A percentile compares a stretch with the other conserved stretches of the same genome.
Conservation (phyloP, 805 yeast species). For the Sungouiella blattae region DNA sequence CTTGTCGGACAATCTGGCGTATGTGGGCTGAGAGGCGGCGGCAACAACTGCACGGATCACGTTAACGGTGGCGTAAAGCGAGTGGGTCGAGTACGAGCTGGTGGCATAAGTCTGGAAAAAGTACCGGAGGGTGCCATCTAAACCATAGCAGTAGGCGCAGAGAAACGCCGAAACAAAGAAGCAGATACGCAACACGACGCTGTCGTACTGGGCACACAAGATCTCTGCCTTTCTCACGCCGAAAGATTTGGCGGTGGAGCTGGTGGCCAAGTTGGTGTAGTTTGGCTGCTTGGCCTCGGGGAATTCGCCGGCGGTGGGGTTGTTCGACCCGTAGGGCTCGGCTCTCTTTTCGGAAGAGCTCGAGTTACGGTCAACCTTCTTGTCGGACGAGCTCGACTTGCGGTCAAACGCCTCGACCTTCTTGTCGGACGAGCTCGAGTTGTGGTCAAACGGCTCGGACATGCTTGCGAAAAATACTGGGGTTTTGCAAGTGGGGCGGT, state of each 20-base stretch:
- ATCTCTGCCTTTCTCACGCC: conserved; percentile 60
- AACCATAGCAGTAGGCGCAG: conserved; percentile 56
- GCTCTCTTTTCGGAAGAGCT: no score
- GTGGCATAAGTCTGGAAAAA: conserved; percentile 56
- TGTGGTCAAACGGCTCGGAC: no score
- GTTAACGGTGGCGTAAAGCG: conserved; percentile 55
- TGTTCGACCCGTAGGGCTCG: no score
- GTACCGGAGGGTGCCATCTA: conserved; percentile 50
- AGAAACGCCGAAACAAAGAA: conserved; percentile 50
- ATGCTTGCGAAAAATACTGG: no score
- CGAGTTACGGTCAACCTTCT: no score
- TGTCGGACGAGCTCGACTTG: no score
- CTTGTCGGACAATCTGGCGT: conserved; percentile 62
- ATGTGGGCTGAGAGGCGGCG: conserved; percentile 64
- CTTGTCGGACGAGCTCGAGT: no score
- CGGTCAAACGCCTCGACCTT: no score
- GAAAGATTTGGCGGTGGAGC: conserved; percentile 27
- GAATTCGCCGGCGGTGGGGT: neutral
- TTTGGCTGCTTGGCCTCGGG: neutral
- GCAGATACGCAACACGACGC: conserved; percentile 28
- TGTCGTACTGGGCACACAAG: conserved; percentile 40
- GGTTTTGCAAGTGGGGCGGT: no score
- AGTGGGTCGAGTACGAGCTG: conserved; percentile 48
- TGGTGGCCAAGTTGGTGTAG: neutral
- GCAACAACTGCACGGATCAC: conserved; percentile 58